Conservation (phyloP, 2,329 filamentous ascomycete species). For the Beauveria pseudobassiana region DNA sequence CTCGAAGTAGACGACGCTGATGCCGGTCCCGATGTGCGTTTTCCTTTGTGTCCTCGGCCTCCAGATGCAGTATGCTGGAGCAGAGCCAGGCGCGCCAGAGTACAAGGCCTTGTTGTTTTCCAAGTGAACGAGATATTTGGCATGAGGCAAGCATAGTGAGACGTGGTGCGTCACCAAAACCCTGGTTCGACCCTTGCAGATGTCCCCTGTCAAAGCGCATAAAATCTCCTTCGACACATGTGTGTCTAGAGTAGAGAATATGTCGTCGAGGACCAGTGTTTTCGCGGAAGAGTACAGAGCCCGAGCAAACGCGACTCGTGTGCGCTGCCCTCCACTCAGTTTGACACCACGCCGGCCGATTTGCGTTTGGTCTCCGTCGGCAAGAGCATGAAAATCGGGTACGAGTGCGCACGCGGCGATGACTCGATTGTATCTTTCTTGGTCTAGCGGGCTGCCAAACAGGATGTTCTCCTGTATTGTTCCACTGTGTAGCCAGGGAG, state of each 20-base stretch:
- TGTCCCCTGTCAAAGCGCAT: neutral
- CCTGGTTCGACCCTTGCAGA: neutral
- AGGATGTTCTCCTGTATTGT: conserved; percentile 3
- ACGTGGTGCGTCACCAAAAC: neutral
- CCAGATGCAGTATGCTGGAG: neutral
- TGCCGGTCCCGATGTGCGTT: too few relatives aligned
- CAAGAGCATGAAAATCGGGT: neutral
- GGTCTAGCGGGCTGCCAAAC: neutral
- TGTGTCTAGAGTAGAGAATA: neutral
- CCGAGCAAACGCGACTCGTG: neutral
- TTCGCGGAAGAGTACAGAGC: neutral
- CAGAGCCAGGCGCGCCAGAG: neutral
- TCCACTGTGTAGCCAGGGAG: neutral
- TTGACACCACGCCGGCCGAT: neutral
- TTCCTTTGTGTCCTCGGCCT: neutral
- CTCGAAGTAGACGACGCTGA: too few relatives aligned
- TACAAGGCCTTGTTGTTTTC: neutral
- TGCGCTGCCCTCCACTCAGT: conserved; percentile 1
- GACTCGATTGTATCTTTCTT: neutral
- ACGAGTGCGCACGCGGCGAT: neutral
- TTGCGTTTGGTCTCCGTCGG: neutral
- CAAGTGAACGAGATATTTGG: neutral
- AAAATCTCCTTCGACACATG: neutral
- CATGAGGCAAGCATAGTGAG: neutral
- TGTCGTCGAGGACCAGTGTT: neutral